Evolutionary conservation across 768 basidiomycete species (phyloP).

Genomic region (Termitomyces sp.): DNA sequence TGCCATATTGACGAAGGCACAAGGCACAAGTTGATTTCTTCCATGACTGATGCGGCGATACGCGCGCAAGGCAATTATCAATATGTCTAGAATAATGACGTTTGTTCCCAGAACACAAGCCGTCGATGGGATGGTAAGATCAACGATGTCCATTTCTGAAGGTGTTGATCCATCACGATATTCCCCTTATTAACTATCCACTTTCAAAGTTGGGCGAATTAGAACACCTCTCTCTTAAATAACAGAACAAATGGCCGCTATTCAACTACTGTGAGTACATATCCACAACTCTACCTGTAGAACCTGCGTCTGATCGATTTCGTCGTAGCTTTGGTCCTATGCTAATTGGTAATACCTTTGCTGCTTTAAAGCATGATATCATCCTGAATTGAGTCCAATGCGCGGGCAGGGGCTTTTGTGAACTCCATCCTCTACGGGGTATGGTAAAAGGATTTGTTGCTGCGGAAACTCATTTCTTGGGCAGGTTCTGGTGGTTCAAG

Average conservation of each 20-base stretch:
- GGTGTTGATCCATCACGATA: no score
- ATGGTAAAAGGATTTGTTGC: not conserved
- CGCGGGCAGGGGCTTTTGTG: conserved; percentile 12
- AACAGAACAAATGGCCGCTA: conserved; percentile 6
- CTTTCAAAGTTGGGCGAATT: not conserved
- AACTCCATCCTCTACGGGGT: conserved; percentile 46
- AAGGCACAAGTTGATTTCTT: no score
- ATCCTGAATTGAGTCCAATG: not conserved
- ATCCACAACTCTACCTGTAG: not conserved
- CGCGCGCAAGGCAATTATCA: no score
- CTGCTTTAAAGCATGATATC: conserved; percentile 3
- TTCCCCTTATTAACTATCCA: no score
- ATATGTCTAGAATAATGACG: no score
- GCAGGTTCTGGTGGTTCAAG: conserved; percentile 33
- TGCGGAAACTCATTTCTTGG: not conserved
- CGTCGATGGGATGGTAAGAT: no score
- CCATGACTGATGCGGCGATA: no score
- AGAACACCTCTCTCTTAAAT: not conserved
- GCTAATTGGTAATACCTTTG: conserved; percentile 33
- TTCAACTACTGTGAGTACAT: conserved; percentile 13
- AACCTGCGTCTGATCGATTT: not conserved
- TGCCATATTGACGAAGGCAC: no score
- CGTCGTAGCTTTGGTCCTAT: conserved; percentile 36
- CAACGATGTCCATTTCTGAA: no score
- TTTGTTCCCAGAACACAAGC: no score